phyloP scores from a whole-genome alignment of 2,329 filamentous ascomycete species.

The Penicillium capsulatum region DNA sequence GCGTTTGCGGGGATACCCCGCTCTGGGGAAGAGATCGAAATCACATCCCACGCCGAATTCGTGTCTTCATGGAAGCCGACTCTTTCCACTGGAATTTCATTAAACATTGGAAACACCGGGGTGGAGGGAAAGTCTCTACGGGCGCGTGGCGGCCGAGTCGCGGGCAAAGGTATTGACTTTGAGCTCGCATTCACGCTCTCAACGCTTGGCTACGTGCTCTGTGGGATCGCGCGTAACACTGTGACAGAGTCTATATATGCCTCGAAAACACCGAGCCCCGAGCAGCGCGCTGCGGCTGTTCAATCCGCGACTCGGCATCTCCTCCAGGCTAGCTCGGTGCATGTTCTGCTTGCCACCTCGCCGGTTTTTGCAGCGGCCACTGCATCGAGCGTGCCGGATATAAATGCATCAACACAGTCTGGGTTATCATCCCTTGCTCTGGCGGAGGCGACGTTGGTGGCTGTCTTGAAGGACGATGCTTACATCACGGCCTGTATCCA shows the following conservation, averaged over 20 bases:
- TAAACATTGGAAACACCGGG: slow-evolving; percentile 3
- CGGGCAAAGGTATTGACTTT: slow-evolving; percentile 70
- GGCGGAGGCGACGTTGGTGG: slow-evolving; percentile 84
- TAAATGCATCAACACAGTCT: slow-evolving; percentile 42
- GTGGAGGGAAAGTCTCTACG: slow-evolving; percentile 10
- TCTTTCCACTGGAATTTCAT: slow-evolving; percentile 53
- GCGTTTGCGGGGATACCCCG: slow-evolving; percentile 3
- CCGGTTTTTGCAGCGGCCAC: slow-evolving; percentile 39
- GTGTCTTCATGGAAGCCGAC: slow-evolving; percentile 78
- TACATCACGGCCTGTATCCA: slow-evolving; percentile 81
- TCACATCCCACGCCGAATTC: slow-evolving; percentile 64
- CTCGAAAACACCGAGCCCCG: slow-evolving; percentile 57
- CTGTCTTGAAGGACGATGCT: slow-evolving; percentile 89
- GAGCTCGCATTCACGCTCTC: slow-evolving; percentile 77
- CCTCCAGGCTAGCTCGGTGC: slow-evolving; percentile 72
- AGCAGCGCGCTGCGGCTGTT: slow-evolving; percentile 67
- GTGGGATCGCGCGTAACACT: slow-evolving; percentile 65
- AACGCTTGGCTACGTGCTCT: slow-evolving; percentile 70
- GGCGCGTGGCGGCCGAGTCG: slow-evolving; percentile 63
- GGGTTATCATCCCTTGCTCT: slow-evolving; percentile 58
- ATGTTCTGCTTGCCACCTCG: slow-evolving; percentile 63
- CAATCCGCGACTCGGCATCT: slow-evolving; percentile 71
- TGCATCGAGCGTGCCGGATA: slow-evolving; percentile 40
- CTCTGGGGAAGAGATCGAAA: slow-evolving; percentile 60
- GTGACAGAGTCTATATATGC: slow-evolving; percentile 68